Base-by-base conservation (phyloP, 2,329 filamentous ascomycete species). In the Fusarium chuoi region DNA sequence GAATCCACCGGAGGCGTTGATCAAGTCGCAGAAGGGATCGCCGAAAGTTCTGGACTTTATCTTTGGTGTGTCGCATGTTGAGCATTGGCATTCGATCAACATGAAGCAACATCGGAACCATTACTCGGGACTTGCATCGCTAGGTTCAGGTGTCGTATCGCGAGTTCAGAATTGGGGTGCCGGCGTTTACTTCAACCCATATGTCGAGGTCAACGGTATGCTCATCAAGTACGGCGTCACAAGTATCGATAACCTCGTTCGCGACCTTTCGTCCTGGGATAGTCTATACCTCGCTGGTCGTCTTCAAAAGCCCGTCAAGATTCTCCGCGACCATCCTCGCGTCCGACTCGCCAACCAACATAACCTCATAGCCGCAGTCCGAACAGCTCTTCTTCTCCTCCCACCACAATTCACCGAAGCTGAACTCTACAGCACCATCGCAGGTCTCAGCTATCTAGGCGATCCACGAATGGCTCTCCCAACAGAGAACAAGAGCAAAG, bases 41-140 rank as follows among this genome's bases (percentile, higher is more conserved):
- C 94, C 94, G 18, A 98, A 98, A 85, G 97, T 98, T 92, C 97
- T 99, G 73, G 96, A 99, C 83, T 98, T 99, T 81, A 97, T 99
- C 76, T 96, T 99, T 81, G 96, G 96, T 33, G 96, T 98, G 17
- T 94, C 94, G 3, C 94, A 97, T 82, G 94, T 93, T 3, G 93
- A 99, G 80, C 96, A 99, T 84, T 99, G 96, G 94, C 96, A 99
- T 84, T 95, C 93, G 39, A 87, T 99, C 69, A 99, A 99, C 79
- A 87, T 99, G 77, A 88, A 89, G 74, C 93, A 98, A 81, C 93
- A 99, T 80, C 92, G 94, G 13, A 89, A 97, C 78, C 96, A 99
- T 83, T 99, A 99, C 84, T 98, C 96, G 3, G 91, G 89, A 17
- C 85, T 99, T 26, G 94, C 93, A 4, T 92, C 91, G 20, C 84